A percentile compares a stretch with the other conserved stretches of the same genome.
Conservation (phyloP, 108 stramenopile species). For the Cafeteria roenbergensis region DNA sequence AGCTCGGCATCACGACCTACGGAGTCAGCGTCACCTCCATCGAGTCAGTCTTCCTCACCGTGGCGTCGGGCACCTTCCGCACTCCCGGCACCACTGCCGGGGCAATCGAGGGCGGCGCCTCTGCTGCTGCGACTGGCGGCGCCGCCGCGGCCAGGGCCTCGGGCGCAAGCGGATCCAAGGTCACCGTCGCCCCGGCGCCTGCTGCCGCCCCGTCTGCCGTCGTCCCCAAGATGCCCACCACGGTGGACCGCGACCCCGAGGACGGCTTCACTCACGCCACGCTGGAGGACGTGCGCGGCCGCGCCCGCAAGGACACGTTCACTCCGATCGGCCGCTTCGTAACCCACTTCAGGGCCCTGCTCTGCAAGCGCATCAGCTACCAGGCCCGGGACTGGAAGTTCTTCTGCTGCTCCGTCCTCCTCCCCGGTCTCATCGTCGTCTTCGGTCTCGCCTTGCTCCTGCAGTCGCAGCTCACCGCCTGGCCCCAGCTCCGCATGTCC, state of each 20-base stretch:
- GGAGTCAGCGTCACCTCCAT: constrained; percentile 34
- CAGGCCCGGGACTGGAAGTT: constrained; percentile 35
- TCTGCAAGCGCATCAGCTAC: constrained; percentile 40
- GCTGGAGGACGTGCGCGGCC: not conserved
- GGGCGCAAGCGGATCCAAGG: not conserved
- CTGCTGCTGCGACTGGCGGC: not conserved
- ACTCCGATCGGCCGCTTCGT: not conserved
- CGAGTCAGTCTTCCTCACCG: constrained; percentile 37
- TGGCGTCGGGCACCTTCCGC: constrained; percentile 11
- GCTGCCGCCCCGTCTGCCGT: not conserved
- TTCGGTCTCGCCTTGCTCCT: constrained; percentile 39
- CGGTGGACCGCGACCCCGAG: not conserved
- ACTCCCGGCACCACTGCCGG: not conserved
- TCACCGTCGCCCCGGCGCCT: not conserved
- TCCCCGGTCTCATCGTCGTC: constrained; percentile 43
- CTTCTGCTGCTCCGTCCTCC: constrained; percentile 37
- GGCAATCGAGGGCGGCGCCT: not conserved
- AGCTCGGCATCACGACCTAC: constrained; percentile 19
- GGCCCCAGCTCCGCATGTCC: not conserved
- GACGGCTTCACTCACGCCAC: not conserved
- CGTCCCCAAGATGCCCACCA: too few species aligned
- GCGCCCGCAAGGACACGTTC: not conserved
- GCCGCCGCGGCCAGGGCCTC: not conserved
- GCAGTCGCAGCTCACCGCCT: not conserved
- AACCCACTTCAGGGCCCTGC: constrained; percentile 37